phyloP scores from a whole-genome alignment of 768 basidiomycete genomes.

The Lentinula edodes region DNA sequence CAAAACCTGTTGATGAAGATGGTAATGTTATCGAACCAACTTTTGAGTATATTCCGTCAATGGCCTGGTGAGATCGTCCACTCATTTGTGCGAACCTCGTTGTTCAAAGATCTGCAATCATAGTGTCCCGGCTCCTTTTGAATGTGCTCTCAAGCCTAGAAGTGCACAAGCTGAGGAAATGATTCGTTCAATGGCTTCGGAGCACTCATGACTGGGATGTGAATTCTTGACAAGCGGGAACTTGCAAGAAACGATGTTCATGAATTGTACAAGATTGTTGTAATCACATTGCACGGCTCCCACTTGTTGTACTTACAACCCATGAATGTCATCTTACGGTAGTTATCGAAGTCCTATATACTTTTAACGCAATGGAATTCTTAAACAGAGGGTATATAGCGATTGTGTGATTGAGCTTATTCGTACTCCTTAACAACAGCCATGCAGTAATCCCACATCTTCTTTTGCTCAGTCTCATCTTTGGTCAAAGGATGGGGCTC shows the following conservation, averaged over 20 bases:
- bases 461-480: background rate
- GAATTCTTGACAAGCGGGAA: too few species aligned
- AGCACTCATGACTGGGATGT: background rate
- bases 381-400: too few species aligned
- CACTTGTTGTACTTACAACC: too few species aligned
- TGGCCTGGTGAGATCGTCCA: background rate
- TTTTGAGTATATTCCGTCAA: constrained; percentile 4
- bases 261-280: too few species aligned
- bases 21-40: constrained; percentile 11
- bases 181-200: constrained; percentile 5
- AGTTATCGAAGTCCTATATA: too few species aligned
- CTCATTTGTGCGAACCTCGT: background rate
- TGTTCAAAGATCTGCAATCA: background rate
- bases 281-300: too few species aligned
- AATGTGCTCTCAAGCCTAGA: constrained; percentile 2
- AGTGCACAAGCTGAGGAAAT: constrained; percentile 2
- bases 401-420: background rate
- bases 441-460: constrained; percentile 3
- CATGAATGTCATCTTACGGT: too few species aligned
- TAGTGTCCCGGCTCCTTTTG: constrained; percentile 8
- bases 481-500: background rate
- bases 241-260: too few species aligned
- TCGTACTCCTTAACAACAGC: background rate
- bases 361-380: too few species aligned
- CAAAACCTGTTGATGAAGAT: constrained; percentile 10